Percentiles rank a stretch among this genome's conserved stretches.
phyloP scores from a whole-genome alignment of 176 grass and related monocot species.

The Juncus inflexus region DNA sequence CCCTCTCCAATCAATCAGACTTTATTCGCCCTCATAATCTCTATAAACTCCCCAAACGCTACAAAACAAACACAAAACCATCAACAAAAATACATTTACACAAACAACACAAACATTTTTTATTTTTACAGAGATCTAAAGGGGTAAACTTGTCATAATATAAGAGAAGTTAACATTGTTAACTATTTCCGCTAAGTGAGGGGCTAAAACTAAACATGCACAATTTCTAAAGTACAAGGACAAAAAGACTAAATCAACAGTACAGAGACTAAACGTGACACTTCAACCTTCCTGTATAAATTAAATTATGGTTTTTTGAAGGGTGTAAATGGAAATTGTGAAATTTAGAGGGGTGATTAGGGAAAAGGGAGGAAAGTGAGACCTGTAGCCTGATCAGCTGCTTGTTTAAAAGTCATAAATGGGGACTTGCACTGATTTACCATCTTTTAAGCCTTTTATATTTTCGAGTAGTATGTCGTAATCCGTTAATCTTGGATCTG shows the following conservation, averaged over 20 bases:
- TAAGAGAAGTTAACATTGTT: no score
- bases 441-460: slow-evolving; percentile 78
- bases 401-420: slow-evolving; percentile 96
- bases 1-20: slow-evolving; percentile 33
- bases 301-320: background rate
- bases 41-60: slow-evolving; percentile 86
- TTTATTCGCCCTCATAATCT: slow-evolving; percentile 74
- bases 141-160: no score
- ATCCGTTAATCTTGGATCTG: slow-evolving; percentile 93
- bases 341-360: background rate
- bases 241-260: background rate
- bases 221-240: background rate
- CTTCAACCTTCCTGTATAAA: background rate
- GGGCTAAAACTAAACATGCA: background rate
- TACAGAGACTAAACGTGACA: slow-evolving; percentile 1
- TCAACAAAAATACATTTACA: no score
- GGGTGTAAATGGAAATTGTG: slow-evolving; percentile 3
- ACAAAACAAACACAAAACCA: slow-evolving; percentile 29
- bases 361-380: no score
- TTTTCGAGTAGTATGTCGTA: slow-evolving; percentile 94
- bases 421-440: slow-evolving; percentile 78
- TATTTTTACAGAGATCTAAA: no score
- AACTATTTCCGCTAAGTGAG: no score
- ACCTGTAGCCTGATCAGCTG: slow-evolving; percentile 85
- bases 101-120: background rate